Conservation (phyloP, 495 filamentous ascomycete genomes). For the Daldinia childiae region DNA sequence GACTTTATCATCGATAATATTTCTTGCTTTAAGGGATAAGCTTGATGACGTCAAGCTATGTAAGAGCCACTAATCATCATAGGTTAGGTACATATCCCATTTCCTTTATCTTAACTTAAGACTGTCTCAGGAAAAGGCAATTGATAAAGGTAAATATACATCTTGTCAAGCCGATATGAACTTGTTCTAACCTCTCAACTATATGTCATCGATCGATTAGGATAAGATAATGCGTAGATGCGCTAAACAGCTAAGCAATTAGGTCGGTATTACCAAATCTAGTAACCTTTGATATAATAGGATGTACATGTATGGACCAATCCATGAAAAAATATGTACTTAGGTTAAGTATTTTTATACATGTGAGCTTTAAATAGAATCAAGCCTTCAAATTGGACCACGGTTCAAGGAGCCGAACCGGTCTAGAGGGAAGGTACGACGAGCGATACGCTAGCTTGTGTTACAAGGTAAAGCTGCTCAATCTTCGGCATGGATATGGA, state of each 20-base stretch:
- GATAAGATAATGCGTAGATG: neutral
- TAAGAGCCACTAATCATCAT: neutral
- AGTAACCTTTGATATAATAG: neutral
- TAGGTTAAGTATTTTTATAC: neutral
- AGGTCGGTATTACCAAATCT: neutral
- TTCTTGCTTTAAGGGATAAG: neutral
- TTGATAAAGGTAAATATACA: no score
- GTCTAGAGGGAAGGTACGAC: neutral
- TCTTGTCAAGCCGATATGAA: no score
- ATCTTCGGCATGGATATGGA: neutral
- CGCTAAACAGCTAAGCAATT: neutral
- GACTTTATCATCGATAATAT: slow-evolving; percentile 33
- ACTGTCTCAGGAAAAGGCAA: no score
- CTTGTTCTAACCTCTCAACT: no score
- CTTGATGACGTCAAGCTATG: slow-evolving; percentile 35
- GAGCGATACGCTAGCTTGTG: neutral
- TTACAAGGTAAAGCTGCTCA: neutral
- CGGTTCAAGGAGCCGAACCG: slow-evolving; percentile 1
- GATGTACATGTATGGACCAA: no score
- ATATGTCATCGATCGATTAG: no score
- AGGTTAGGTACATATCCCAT: neutral
- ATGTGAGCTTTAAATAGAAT: slow-evolving; percentile 26
- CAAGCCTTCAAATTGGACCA: slow-evolving; percentile 6
- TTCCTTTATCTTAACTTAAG: no score
- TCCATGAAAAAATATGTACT: neutral